Base-by-base conservation (phyloP, 2,329 filamentous ascomycete genomes). In the Aspergillus awamori region DNA sequence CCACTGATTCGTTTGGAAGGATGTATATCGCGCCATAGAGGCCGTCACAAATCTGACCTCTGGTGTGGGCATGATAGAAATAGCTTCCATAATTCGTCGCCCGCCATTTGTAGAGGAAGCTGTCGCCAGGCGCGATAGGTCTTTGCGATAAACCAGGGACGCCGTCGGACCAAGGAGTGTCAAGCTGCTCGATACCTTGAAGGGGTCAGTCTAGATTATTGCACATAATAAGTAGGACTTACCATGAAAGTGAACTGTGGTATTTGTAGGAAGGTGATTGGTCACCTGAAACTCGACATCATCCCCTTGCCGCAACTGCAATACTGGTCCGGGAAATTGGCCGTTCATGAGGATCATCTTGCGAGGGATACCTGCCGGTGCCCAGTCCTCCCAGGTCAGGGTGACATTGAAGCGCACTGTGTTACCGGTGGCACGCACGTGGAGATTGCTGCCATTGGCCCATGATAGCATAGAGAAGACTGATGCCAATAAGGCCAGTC, bases 51-150 rank as follows among this genome's bases (percentile, higher is more conserved):
- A 87, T 80, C 61, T 87, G 84, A 2, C 80, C 79, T 2, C 76
- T 72, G 24, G 76, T 77, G 64, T 88, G 86, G 0, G 83, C 81
- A 70, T 87, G 86, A 64, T 87, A 88, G 79, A 83, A 87, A 73
- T 83, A 85, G 58, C 79, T 82, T 15, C 86, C 86, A 65, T 84
- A 80, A 53, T 85, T 80, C 0, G 79, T 80, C 0, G 85, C 84
- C 24, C 76, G 77, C 76, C 83, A 87, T 41, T 76, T 76, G 68
- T 87, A 84, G 0, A 76, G 75, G 66, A 83, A 87, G 45, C 69
- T 76, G 3, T 67, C 70, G 5, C 82, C 81, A 0, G 84, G 79
- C 5, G 74, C 69, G 58, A 87, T 85, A 6, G 80, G 74, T 3
- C 73, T 74, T 65, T 87, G 85, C 1, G 81, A 80, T 2, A 87